A percentile compares a stretch with the other conserved stretches of the same genome.
Evolutionary conservation across 2,329 filamentous ascomycete species (phyloP).

Genomic region (Didymella lethalis): DNA sequence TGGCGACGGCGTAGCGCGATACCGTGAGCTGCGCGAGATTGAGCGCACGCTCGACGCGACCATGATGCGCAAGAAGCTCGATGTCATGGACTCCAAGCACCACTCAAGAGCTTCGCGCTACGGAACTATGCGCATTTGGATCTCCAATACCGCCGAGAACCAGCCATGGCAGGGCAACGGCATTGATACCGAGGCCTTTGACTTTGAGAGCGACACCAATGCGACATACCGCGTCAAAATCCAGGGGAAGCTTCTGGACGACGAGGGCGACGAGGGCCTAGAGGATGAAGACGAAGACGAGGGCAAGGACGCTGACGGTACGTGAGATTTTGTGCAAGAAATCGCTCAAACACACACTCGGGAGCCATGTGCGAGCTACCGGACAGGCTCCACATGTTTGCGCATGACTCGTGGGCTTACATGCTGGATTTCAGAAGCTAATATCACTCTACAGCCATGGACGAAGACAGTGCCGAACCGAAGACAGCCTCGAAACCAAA

Average conservation of each 20-base stretch:
- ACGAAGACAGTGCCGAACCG: constrained; percentile 62
- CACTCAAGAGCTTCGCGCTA: constrained; percentile 78
- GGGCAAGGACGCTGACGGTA: constrained; percentile 59
- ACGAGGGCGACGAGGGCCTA: constrained; percentile 49
- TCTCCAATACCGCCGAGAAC: constrained; percentile 92
- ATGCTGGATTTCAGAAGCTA: constrained; percentile 3
- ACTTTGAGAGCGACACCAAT: constrained; percentile 78
- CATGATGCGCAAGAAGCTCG: constrained; percentile 92
- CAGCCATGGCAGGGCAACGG: constrained; percentile 86
- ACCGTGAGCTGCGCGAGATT: constrained; percentile 82
- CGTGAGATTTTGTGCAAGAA: constrained; percentile 6
- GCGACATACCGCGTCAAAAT: constrained; percentile 91
- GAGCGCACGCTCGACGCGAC: constrained; percentile 90
- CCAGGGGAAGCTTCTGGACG: constrained; percentile 79
- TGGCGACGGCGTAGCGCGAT: constrained; percentile 81
- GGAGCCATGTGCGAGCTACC: not conserved
- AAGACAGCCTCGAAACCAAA: constrained; percentile 56
- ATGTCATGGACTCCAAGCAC: constrained; percentile 83
- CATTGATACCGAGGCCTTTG: constrained; percentile 77
- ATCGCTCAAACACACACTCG: not conserved
- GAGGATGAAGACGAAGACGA: constrained; percentile 44
- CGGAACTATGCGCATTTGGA: constrained; percentile 89
- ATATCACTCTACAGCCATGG: constrained; percentile 37
- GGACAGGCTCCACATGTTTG: not conserved
- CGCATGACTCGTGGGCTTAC: not conserved